Conservation (phyloP, 768 basidiomycete genomes). For the Tricholoma flavovirens region DNA sequence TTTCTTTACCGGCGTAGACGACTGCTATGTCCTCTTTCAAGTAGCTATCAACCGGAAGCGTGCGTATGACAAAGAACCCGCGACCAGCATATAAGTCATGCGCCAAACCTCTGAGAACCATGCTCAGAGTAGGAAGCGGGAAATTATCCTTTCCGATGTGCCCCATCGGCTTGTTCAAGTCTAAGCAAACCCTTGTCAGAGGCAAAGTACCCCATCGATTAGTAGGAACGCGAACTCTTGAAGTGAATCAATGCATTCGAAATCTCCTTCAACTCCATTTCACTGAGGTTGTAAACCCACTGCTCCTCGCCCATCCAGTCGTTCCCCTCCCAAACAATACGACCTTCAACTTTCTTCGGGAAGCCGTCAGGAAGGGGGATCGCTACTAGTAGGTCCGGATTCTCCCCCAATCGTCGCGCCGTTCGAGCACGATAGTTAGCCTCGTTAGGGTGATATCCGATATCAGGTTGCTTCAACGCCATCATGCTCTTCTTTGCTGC, state of each 20-base stretch:
- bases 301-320: slow-evolving; percentile 37
- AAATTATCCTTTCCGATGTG: slow-evolving; percentile 34
- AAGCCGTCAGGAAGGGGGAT: slow-evolving; percentile 32
- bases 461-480: slow-evolving; percentile 28
- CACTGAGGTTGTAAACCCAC: slow-evolving; percentile 36
- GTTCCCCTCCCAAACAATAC: slow-evolving; percentile 41
- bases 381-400: slow-evolving; percentile 30
- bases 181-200: slow-evolving; percentile 9
- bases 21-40: slow-evolving; percentile 33
- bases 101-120: slow-evolving; percentile 30
- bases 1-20: slow-evolving; percentile 37
- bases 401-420: slow-evolving; percentile 31
- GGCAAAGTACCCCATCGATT: not conserved
- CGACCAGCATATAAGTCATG: slow-evolving; percentile 38
- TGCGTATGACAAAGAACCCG: slow-evolving; percentile 43
- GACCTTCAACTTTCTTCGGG: slow-evolving; percentile 29
- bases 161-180: slow-evolving; percentile 26
- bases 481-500: not conserved
- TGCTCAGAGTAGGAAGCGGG: slow-evolving; percentile 36
- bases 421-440: slow-evolving; percentile 33
- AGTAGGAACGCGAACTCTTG: slow-evolving; percentile 23
- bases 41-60: slow-evolving; percentile 40
- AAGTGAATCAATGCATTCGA: slow-evolving; percentile 33
- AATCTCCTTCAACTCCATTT: slow-evolving; percentile 32
- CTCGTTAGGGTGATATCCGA: slow-evolving; percentile 38